Percentiles rank a stretch among this genome's conserved stretches.
phyloP scores from a whole-genome alignment of 2,329 filamentous ascomycete species.

The Helotiales sp. region DNA sequence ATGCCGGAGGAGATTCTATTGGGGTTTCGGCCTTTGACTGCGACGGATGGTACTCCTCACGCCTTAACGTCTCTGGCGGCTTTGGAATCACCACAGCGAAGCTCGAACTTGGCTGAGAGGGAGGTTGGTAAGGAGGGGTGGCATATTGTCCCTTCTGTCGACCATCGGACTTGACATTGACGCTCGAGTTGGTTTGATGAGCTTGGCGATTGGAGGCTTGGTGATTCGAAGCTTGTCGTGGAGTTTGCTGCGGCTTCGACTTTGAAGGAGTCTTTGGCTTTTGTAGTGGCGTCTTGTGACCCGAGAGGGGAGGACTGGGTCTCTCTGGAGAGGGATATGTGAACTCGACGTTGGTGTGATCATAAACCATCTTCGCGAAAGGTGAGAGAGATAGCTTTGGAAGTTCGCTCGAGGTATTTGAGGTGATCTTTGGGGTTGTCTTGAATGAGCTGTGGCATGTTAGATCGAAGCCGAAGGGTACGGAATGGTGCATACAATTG shows the following conservation, averaged over 20 bases:
- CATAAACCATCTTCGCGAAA: constrained; percentile 34
- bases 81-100: constrained; percentile 31
- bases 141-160: background rate
- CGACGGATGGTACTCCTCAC: constrained; percentile 33
- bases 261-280: constrained; percentile 23
- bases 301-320: constrained; percentile 16
- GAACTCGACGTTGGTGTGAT: constrained; percentile 32
- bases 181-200: constrained; percentile 19
- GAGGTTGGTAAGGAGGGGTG: constrained; percentile 9
- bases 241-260: constrained; percentile 10
- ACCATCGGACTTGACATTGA: constrained; percentile 12
- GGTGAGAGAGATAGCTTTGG: constrained; percentile 29
- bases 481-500: constrained; percentile 43
- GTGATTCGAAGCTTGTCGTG: constrained; percentile 7
- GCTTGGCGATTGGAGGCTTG: too few relatives aligned
- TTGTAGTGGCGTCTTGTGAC: constrained; percentile 5
- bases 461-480: constrained; percentile 29
- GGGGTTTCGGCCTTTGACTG: background rate
- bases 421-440: constrained; percentile 39
- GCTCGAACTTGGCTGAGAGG: constrained; percentile 38
- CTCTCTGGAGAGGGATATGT: constrained; percentile 25
- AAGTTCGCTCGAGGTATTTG: constrained; percentile 10
- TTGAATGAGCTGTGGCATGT: constrained; percentile 55
- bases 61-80: constrained; percentile 23
- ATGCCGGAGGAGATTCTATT: background rate